phyloP scores from a whole-genome alignment of 331 rosid species.

The Prunus yedoensis region DNA sequence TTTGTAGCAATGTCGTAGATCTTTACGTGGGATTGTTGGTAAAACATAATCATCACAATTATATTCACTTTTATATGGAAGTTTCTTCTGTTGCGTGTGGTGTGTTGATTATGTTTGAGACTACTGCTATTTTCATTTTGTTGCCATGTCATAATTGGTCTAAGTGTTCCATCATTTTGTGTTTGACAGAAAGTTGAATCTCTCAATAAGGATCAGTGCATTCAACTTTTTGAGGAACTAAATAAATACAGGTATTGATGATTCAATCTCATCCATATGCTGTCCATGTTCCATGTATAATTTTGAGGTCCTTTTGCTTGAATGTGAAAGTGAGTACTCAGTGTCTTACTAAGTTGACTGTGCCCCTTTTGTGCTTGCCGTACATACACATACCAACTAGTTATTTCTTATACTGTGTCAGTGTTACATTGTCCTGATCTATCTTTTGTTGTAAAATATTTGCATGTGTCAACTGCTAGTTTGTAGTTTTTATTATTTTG shows the following conservation, averaged over 20 bases:
- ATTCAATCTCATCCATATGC: not conserved
- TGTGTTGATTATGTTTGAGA: conserved; percentile 10
- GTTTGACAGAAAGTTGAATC: conserved; percentile 49
- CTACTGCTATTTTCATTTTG: not conserved
- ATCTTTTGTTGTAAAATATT: not conserved
- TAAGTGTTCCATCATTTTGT: conserved; percentile 26
- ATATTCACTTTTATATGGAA: not conserved
- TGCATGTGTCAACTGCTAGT: not conserved
- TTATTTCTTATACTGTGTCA: not conserved
- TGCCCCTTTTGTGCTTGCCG: not conserved
- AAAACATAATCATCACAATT: not conserved
- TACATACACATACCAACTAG: not conserved
- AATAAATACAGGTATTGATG: conserved; percentile 73
- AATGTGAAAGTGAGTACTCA: not conserved
- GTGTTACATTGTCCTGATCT: not conserved
- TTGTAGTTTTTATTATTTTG: not conserved
- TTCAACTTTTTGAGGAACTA: conserved; percentile 74
- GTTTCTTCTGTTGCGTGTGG: conserved; percentile 20
- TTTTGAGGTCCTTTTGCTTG: not conserved
- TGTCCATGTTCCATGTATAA: not conserved
- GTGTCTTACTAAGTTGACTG: not conserved
- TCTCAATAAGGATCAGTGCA: conserved; percentile 75
- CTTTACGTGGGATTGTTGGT: not conserved
- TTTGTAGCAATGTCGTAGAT: not conserved
- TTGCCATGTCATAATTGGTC: conserved; percentile 21